A percentile compares a stretch with the other conserved stretches of the same genome.
Evolutionary conservation across 495 filamentous ascomycete species (phyloP).

Genomic region (Trichoderma asperelloides): DNA sequence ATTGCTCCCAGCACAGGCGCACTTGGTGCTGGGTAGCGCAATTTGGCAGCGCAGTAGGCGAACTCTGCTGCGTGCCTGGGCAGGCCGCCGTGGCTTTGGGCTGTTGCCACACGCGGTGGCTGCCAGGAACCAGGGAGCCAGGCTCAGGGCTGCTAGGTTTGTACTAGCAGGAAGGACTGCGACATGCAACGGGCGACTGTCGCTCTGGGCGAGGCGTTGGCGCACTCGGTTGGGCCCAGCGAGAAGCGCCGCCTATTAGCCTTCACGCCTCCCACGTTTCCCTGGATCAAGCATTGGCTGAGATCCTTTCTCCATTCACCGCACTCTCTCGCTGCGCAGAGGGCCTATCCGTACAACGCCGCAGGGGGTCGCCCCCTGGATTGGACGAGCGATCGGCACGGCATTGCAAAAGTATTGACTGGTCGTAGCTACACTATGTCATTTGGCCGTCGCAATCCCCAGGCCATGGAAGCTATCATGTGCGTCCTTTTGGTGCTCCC

Average conservation of each 20-base stretch:
- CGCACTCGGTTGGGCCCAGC: background rate
- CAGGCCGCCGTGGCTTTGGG: background rate
- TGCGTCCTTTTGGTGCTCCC: background rate
- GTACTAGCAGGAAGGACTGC: background rate
- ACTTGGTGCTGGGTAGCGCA: background rate
- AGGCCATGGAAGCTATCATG: conserved; percentile 3
- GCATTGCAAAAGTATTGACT: background rate
- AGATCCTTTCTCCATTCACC: background rate
- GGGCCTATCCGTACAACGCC: background rate
- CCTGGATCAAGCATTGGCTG: background rate
- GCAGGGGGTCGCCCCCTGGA: background rate
- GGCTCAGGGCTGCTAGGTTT: background rate
- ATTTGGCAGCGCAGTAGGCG: background rate
- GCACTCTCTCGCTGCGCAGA: background rate
- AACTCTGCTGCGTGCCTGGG: background rate
- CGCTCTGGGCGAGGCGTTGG: conserved; percentile 3
- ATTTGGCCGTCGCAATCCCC: background rate
- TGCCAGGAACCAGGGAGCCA: conserved; percentile 6
- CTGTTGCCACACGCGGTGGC: background rate
- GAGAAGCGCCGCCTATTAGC: conserved; percentile 8
- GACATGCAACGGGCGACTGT: conserved; percentile 2
- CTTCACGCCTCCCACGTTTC: background rate
- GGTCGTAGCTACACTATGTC: background rate
- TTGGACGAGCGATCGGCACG: background rate
- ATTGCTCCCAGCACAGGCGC: conserved; percentile 1